Base-by-base conservation (phyloP, 2,329 filamentous ascomycete species). In the Pseudogymnoascus sp. region DNA sequence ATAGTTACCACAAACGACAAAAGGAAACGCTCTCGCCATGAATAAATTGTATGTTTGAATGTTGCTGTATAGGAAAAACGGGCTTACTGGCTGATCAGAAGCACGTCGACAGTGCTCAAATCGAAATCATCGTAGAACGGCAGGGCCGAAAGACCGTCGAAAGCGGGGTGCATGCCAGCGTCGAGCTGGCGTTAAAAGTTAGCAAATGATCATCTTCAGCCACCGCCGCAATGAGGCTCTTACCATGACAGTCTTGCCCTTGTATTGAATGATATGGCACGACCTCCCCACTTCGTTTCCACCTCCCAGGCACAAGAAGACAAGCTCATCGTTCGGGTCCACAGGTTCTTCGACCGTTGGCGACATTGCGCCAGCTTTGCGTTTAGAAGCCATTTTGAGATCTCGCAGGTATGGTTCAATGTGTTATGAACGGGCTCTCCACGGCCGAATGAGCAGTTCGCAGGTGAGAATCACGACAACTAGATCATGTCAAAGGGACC, bases 51-150 rank as follows among this genome's bases (percentile, higher is more conserved):
- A 55, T 55, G n/a, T 19, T 22, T 55, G 28, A 39, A 60, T 25
- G 19, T 41, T 39, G 65, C 64, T 62, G 62, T 61, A 65, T 55
- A 67, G 63, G 64, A 64, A 35, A 64, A 67, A 58, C 66, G 38
- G 66, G 87, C 92, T 90, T 95, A 97, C 94, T 99, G 94, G 86
- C 92, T 97, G 72, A 99, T 96, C 67, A 99, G 82, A 62, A 99
- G 89, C 70, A 99, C 89, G 75, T 99, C 94, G 68, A 99, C 92
- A 1, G 91, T 96, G 77, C 93, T 97, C 19, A 99, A 82, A 73
- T 99, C 94, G 76, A 97, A 99, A 72, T 97, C 92, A 74, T 99
- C 94, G 76, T 97, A 99, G 78, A 97, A 99, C 0, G 94, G 94
- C 60, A 99, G 85, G 8, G 91, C 90, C 2, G 92, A 91, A 64